phyloP scores from a whole-genome alignment of 177 flowering plant genomes.

The Vitis hybrid region DNA sequence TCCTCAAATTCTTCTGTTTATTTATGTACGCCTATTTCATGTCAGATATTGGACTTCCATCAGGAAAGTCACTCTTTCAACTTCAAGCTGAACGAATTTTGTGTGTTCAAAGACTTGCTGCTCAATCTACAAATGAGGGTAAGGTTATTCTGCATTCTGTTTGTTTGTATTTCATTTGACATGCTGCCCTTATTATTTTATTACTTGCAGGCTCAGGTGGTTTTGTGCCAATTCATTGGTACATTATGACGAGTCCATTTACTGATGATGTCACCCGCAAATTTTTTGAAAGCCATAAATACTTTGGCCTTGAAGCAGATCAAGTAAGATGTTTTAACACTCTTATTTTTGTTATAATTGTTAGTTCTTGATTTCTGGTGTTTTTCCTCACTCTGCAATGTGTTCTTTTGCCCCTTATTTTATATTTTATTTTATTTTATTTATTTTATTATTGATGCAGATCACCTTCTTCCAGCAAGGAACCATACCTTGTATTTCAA shows the following conservation, averaged over 20 bases:
- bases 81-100: slow-evolving; percentile 93
- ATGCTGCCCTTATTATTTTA: slow-evolving; percentile 13
- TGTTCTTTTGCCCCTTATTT: background rate
- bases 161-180: background rate
- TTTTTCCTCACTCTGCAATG: slow-evolving; percentile 7
- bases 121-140: slow-evolving; percentile 76
- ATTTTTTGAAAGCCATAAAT: slow-evolving; percentile 84
- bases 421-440: no score
- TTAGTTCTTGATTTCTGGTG: slow-evolving; percentile 3
- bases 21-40: background rate
- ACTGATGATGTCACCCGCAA: slow-evolving; percentile 88
- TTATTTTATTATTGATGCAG: slow-evolving; percentile 31
- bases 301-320: slow-evolving; percentile 90
- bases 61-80: slow-evolving; percentile 96
- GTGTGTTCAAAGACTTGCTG: slow-evolving; percentile 81
- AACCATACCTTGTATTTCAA: slow-evolving; percentile 89
- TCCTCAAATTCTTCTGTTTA: background rate
- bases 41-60: slow-evolving; percentile 95
- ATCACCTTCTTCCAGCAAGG: slow-evolving; percentile 96
- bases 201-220: slow-evolving; percentile 47
- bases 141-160: slow-evolving; percentile 14
- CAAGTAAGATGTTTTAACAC: slow-evolving; percentile 48
- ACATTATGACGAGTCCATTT: slow-evolving; percentile 98
- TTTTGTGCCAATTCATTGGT: slow-evolving; percentile 81
- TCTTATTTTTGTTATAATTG: slow-evolving; percentile 6